These are phyloP conservation scores for Pseudopithomyces chartarum DNA, from an alignment of 2,329 filamentous ascomycete genomes.

Conservation along the genomic window DNA sequence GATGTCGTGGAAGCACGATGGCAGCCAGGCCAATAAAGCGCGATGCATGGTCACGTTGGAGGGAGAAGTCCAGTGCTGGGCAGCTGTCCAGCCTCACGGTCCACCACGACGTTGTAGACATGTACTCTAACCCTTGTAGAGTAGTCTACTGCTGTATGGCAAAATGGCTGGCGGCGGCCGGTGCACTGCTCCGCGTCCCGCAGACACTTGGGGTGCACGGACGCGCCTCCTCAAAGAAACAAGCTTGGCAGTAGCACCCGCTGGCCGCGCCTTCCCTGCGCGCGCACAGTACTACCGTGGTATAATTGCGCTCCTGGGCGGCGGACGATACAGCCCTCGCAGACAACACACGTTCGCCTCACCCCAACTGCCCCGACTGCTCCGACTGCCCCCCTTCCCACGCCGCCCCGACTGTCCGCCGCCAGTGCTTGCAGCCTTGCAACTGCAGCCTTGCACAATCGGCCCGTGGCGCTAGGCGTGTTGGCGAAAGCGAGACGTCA, in stretches of 20 bases:
- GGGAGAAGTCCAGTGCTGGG: neutral
- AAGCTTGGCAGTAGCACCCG: constrained; percentile 9
- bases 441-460: neutral
- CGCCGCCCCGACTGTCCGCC: neutral
- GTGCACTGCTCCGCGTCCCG: neutral
- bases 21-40: constrained; percentile 4
- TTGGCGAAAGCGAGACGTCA: constrained; percentile 11
- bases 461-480: neutral
- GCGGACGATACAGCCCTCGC: neutral
- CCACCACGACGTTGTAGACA: too few species aligned
- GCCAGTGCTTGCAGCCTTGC: neutral
- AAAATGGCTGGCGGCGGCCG: neutral
- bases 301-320: neutral
- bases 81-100: neutral
- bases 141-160: too few species aligned
- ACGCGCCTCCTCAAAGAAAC: constrained; percentile 13
- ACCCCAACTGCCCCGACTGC: neutral
- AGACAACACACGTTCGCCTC: neutral
- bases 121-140: too few species aligned
- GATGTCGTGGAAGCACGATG: neutral
- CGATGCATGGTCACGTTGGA: constrained; percentile 9
- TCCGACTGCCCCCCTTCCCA: too few species aligned
- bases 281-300: neutral
- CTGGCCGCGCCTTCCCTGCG: constrained; percentile 1
- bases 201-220: constrained; percentile 14